phyloP scores from a whole-genome alignment of 73 alveolate species.

The Symbiodinium natans region DNA sequence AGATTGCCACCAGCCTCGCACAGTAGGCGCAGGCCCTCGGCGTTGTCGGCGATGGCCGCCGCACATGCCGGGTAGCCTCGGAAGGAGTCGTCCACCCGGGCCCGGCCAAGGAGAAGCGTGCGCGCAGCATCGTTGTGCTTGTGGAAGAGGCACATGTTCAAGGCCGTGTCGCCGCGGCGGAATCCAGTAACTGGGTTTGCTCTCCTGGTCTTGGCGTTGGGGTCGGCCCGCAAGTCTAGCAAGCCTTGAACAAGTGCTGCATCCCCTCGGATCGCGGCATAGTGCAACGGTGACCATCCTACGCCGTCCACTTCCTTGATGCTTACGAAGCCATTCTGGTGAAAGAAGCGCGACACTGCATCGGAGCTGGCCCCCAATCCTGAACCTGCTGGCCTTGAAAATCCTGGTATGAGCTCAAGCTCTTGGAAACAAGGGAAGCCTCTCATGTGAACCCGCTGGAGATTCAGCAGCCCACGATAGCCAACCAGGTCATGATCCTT shows the following conservation, averaged over 20 bases:
- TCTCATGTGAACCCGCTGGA: not conserved
- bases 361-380: not conserved
- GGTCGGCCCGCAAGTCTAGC: not conserved
- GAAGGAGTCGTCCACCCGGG: not conserved
- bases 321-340: not conserved
- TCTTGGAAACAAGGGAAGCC: not conserved
- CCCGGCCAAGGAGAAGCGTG: not conserved
- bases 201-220: not conserved
- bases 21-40: not conserved
- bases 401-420: not conserved
- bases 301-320: not conserved
- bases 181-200: not conserved
- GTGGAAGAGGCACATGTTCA: not conserved
- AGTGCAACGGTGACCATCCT: not conserved
- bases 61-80: not conserved
- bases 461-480: conserved; percentile 13
- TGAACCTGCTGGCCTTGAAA: not conserved
- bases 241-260: not conserved
- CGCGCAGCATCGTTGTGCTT: conserved; percentile 11
- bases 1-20: not conserved
- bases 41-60: not conserved
- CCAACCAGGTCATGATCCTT: not conserved
- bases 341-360: not conserved
- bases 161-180: not conserved
- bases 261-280: conserved; percentile 10